These are phyloP conservation scores for Serpula lacrymans DNA, from an alignment of 768 basidiomycete genomes.

Conservation along the genomic window DNA sequence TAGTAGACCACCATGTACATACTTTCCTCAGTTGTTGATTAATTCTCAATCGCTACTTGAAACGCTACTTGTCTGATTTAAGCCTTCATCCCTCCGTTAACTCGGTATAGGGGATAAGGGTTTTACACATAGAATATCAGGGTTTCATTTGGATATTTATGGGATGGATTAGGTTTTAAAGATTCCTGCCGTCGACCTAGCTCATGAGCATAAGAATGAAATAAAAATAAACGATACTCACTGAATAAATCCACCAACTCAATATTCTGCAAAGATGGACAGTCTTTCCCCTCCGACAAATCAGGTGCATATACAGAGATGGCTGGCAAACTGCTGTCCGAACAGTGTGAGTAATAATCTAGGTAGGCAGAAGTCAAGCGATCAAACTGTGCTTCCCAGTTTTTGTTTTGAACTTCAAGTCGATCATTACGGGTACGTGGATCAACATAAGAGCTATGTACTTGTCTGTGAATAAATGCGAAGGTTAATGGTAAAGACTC, in stretches of 20 bases:
- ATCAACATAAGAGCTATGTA: background rate
- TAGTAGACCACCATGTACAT: no score
- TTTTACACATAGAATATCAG: no score
- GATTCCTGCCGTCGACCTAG: background rate
- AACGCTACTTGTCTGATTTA: no score
- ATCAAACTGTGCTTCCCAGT: slow-evolving; percentile 2
- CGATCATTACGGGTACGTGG: background rate
- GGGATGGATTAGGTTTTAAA: background rate
- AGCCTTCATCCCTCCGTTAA: no score
- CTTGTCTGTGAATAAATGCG: background rate
- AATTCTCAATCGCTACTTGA: no score
- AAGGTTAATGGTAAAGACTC: background rate
- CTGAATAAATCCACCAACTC: slow-evolving; percentile 2
- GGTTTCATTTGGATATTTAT: slow-evolving; percentile 8
- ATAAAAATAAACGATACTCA: background rate
- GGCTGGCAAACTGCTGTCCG: background rate
- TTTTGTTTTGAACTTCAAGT: background rate
- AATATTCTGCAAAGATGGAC: background rate
- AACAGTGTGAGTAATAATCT: background rate
- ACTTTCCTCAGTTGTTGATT: no score
- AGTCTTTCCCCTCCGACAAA: background rate
- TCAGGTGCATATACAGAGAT: background rate
- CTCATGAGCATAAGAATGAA: background rate
- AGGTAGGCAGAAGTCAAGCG: background rate
- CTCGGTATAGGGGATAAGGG: no score